Percentiles rank a stretch among this genome's conserved stretches.
phyloP scores from a whole-genome alignment of 257 asterid genomes.

The Agastache rugosa region DNA sequence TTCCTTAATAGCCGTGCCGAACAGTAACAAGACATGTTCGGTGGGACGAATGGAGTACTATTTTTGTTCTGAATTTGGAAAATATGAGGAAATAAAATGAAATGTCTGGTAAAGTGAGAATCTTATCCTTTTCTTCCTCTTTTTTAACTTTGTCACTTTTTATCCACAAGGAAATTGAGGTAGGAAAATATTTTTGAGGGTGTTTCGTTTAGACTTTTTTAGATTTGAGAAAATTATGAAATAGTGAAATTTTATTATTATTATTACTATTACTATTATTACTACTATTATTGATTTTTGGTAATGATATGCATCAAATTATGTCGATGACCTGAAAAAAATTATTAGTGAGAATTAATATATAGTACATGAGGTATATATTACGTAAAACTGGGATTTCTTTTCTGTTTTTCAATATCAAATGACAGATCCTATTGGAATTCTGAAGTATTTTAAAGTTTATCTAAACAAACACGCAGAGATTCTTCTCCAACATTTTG shows the following conservation, averaged over 20 bases:
- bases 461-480: not conserved
- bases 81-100: not conserved
- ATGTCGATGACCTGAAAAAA: not conserved
- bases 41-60: too few relatives aligned
- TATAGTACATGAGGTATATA: not conserved
- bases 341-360: not conserved
- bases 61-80: not conserved
- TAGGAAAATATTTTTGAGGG: not conserved
- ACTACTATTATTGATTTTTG: too few relatives aligned
- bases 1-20: too few relatives aligned
- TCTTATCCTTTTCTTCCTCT: not conserved
- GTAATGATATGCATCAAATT: not conserved
- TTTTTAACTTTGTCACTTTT: not conserved
- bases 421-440: not conserved
- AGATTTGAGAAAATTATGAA: not conserved
- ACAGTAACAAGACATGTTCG: too few relatives aligned
- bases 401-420: not conserved
- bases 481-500: conserved; percentile 19
- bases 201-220: not conserved
- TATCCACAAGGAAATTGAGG: conserved; percentile 19
- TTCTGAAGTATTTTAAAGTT: not conserved
- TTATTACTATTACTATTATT: too few relatives aligned
- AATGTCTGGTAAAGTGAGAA: conserved; percentile 17
- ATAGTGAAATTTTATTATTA: not conserved
- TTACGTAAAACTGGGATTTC: not conserved